Base-by-base conservation (phyloP, 306 rosid genomes). In the Casuarina equisetifolia region DNA sequence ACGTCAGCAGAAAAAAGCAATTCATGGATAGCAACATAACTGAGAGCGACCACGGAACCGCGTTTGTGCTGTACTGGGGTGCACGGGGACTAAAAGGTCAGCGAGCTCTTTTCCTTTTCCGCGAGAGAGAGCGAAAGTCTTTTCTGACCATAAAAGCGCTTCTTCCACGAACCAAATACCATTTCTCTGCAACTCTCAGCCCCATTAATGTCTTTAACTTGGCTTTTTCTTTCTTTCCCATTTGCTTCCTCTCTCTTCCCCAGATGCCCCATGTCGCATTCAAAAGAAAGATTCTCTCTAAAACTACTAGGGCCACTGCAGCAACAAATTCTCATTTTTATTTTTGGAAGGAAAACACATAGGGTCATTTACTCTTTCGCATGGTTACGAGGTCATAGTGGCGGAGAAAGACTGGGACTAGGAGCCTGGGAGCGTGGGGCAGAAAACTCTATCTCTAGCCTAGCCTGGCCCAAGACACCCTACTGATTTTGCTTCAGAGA, bases 1-100 rank as follows among this genome's bases (percentile, higher is more conserved):
- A 51, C 79, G 86, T 90, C 84, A 83, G 78, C 79, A 86, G 82
- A 83, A 80, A 25, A 85, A 88, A 84, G 89, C 77, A 75, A 84
- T 85, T 43, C 44, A 55, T 68, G 49, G 90, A 86, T 84, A 83
- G 86, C 85, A 84, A 84, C 91, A 67, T 46, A 78, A 83, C 78
- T 74, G 85, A 75, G 74, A 74, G 81, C 53, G 58, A 87, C 78
- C 84, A 79, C 85, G 76, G 82, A 72, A 46, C 67, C 73, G 77
- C 67, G 83, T 70, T 71, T 78, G 74, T 71, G 83, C 76, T 54
- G 50, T 48, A 80, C 78, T 69, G 82, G 82, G 76, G 62, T 79
- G 88, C 81, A 80, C 76, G 87, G 82, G 73, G 83, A 69, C 79
- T 70, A 82, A 82, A 84, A 83, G 82, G 81, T 49, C 76, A 72